Percentiles rank a stretch among this genome's conserved stretches.
phyloP scores from a whole-genome alignment of 2,329 filamentous ascomycete species.

The Bipolaris sorokiniana region DNA sequence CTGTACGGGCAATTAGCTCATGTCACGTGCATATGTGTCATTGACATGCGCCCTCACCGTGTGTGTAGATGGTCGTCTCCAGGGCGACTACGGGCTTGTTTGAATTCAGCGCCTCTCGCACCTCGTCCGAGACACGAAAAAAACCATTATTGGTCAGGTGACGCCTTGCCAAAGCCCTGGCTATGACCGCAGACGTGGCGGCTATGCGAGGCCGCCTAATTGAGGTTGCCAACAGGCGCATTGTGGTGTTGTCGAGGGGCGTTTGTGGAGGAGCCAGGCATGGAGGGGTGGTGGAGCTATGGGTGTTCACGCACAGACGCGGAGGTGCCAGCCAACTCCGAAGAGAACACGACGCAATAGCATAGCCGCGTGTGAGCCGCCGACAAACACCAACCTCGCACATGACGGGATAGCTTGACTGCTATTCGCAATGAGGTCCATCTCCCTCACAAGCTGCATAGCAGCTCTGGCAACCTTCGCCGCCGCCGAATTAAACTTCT shows the following conservation, averaged over 20 bases:
- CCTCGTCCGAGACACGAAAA: slow-evolving; percentile 79
- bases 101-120: slow-evolving; percentile 74
- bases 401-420: slow-evolving; percentile 42
- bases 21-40: not conserved
- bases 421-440: slow-evolving; percentile 50
- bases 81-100: slow-evolving; percentile 87
- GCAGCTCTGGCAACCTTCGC: slow-evolving; percentile 67
- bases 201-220: slow-evolving; percentile 25
- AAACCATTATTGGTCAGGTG: slow-evolving; percentile 55
- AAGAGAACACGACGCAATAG: slow-evolving; percentile 51
- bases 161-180: slow-evolving; percentile 23
- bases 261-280: slow-evolving; percentile 2
- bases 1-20: slow-evolving; percentile 46
- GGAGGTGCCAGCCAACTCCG: slow-evolving; percentile 32
- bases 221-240: slow-evolving; percentile 33
- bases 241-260: slow-evolving; percentile 21
- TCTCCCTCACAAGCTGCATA: slow-evolving; percentile 50
- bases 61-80: slow-evolving; percentile 96
- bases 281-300: slow-evolving; percentile 21
- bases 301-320: slow-evolving; percentile 27
- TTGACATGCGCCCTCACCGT: slow-evolving; percentile 61
- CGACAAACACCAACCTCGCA: slow-evolving; percentile 26
- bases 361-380: slow-evolving; percentile 23
- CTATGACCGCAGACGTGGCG: not conserved
- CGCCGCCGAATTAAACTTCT: slow-evolving; percentile 63